Conservation (phyloP, 306 rosid species). For the Prunus davidiana region DNA sequence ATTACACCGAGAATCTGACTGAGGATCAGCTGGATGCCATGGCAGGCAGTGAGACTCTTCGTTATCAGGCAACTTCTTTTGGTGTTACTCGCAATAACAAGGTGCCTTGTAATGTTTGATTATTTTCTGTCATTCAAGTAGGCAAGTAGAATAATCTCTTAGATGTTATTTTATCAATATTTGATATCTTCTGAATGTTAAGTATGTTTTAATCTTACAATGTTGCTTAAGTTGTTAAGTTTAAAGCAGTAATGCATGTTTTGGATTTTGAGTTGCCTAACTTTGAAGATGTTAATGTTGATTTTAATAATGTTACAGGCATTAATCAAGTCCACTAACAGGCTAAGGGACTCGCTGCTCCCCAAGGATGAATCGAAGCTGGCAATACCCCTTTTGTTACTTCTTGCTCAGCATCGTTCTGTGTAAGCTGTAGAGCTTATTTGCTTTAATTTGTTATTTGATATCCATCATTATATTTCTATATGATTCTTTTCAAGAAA, state of each 20-base stretch:
- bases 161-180: neutral
- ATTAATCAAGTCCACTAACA: slow-evolving; percentile 83
- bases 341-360: slow-evolving; percentile 83
- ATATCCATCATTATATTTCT: neutral
- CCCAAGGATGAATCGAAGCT: slow-evolving; percentile 85
- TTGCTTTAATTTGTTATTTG: slow-evolving; percentile 9
- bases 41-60: slow-evolving; percentile 98
- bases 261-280: slow-evolving; percentile 10
- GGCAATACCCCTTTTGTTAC: slow-evolving; percentile 88
- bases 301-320: slow-evolving; percentile 49
- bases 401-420: slow-evolving; percentile 96
- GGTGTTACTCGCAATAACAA: slow-evolving; percentile 92
- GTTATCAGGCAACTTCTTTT: slow-evolving; percentile 90
- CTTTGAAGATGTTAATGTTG: slow-evolving; percentile 10
- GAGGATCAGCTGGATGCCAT: slow-evolving; percentile 97
- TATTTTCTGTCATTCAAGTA: neutral
- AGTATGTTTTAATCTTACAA: neutral
- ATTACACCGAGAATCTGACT: slow-evolving; percentile 90
- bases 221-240: neutral
- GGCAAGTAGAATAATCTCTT: neutral
- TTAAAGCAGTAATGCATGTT: slow-evolving; percentile 2
- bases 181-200: neutral
- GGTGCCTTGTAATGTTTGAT: slow-evolving; percentile 38
- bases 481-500: neutral
- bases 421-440: slow-evolving; percentile 49